Evolutionary conservation across 345 rosid genomes (phyloP), one percentile per base, ranked within the genome.

Genomic region (Hibiscus mutabilis): DNA sequence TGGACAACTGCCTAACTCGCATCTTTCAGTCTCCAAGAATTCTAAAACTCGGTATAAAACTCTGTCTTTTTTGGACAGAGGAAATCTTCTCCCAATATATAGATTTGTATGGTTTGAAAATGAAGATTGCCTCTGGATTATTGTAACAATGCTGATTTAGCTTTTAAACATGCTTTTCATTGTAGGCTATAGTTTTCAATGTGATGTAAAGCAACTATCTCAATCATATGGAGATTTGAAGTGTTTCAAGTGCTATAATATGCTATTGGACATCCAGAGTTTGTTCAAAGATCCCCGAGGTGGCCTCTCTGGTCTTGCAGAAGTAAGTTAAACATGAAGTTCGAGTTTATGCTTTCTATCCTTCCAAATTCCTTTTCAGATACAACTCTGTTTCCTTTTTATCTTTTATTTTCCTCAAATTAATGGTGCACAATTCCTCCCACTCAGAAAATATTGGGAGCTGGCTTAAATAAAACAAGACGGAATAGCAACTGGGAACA

Each of bases 381-480:
- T 40, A 40, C 44, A 10, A 40, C 12, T 40, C 44, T 40, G 44
- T 40, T 40, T 40, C 12, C 12, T 35, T 35, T 35, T 35, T 40
- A 40, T 40, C 44, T 40, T 40, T 9, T 9, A 40, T 40, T 40
- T 40, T 9, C 44, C 12, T 2, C 44, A 56, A n/a, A 51, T 70
- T 69, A 29, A 55, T 33, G 31, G 52, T 61, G 61, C 15, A 4
- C 31, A 14, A 60, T 6, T 61, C 44, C 44, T 40, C 18, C 25
- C 46, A 47, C 68, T 33, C 67, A 94, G 97, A 90, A 89, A 90
- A 84, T 94, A 78, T 76, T 92, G 76, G 99, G 99, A 75, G 95
- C 78, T 21, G 86, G 96, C 75, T 80, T 95, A 84, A 95, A 90
- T 81, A 95, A 95, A 83, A 88, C 95, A 35, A 90, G 96, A 75